Evolutionary conservation across 495 filamentous ascomycete genomes (phyloP), one percentile per base, ranked within the genome.

Genomic region (Penicillium paxilli): DNA sequence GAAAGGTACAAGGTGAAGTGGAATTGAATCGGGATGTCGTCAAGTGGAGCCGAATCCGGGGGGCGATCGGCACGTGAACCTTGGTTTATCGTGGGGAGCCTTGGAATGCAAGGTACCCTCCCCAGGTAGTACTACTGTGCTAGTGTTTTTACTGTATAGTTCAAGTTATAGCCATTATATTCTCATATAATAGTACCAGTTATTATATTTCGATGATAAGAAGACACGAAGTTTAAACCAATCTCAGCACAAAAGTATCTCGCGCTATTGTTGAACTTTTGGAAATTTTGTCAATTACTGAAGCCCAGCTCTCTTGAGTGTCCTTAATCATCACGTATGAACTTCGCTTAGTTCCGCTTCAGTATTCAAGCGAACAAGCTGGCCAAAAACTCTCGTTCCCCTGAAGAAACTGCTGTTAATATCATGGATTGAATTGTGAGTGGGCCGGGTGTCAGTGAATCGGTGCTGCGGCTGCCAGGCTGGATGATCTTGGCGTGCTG

Each of bases 351-450:
- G 11, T n/a, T 9, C 40, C 21, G 19, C 21, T 8, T 42, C 17
- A 11, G 19, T 23, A 5, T 46, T 28, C 7, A 26, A 10, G 9
- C 46, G 19, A 9, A 60, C 37, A 40, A 55, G 22, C 33, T 62
- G 64, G 10, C 58, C 64, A n/a, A 58, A 67, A 30, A 64, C 33
- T 26, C 54, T 57, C 21, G 57, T 37, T 9, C 57, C 23, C 11
- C 20, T 22, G 20, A 24, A 20, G 35, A 4, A 10, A 5, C 8
- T 5, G 10, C 1, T 9, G 16, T 40, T 7, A 35, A 14, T 23
- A 23, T 22, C 19, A 14, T 24, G 21, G 40, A 20, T 12, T 42
- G 20, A 14, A 23, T 42, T 14, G n/a, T 40, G 8, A 11, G 40
- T 42, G 19, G n/a, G 3, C 8, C 7, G 19, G 5, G 17, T 23